Conservation (phyloP, 768 basidiomycete genomes). For the Xerocomellus dryophilus region DNA sequence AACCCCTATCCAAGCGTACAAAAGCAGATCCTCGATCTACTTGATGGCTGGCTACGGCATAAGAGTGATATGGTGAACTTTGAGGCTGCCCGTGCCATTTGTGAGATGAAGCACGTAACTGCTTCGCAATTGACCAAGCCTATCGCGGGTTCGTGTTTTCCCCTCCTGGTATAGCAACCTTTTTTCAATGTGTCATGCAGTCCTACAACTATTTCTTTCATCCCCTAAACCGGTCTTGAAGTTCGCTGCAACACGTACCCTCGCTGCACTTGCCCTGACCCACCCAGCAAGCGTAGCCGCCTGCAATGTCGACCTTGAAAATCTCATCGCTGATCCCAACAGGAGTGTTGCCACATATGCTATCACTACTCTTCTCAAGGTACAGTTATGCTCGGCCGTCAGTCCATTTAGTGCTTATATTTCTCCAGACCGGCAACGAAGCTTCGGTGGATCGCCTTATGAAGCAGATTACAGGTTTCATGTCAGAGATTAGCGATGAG, state of each 20-base stretch:
- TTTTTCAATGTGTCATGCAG: constrained; percentile 39
- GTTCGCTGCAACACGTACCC: constrained; percentile 94
- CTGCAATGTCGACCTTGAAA: constrained; percentile 96
- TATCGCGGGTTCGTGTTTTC: constrained; percentile 67
- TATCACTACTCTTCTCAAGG: constrained; percentile 97
- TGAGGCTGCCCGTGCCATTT: constrained; percentile 95
- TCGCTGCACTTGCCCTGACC: constrained; percentile 82
- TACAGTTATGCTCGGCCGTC: constrained; percentile 24
- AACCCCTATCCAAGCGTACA: constrained; percentile 58
- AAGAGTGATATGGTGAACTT: constrained; percentile 99
- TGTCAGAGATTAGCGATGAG: constrained; percentile 99
- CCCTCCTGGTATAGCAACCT: neutral
- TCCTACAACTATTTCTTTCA: constrained; percentile 92
- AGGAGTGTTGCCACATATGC: constrained; percentile 97
- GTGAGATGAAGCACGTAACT: constrained; percentile 88
- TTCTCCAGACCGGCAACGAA: constrained; percentile 90
- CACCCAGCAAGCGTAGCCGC: constrained; percentile 85
- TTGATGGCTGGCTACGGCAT: constrained; percentile 94
- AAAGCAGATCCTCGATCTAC: constrained; percentile 86
- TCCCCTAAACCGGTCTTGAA: constrained; percentile 94
- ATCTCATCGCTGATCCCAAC: constrained; percentile 92
- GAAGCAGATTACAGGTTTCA: constrained; percentile 98
- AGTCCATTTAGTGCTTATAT: constrained; percentile 3
- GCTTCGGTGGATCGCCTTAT: constrained; percentile 98
- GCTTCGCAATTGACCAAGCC: constrained; percentile 77